phyloP scores from a whole-genome alignment of 805 yeast species.

The Pichia scutulata region DNA sequence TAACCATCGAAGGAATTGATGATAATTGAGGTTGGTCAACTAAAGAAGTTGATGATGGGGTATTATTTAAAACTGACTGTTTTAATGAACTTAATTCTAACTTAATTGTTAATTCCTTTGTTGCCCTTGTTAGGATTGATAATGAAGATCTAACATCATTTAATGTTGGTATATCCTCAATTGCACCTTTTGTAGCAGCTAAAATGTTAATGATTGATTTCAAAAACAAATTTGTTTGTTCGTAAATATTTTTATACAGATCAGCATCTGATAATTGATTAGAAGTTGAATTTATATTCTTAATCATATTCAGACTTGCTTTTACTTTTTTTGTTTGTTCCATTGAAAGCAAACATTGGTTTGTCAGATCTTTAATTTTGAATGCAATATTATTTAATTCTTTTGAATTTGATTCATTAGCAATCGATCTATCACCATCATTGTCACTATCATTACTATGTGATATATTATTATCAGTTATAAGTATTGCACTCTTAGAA shows the following conservation, averaged over 20 bases:
- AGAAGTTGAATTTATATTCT: conserved; percentile 20
- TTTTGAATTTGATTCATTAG: conserved; percentile 1
- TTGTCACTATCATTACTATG: neutral
- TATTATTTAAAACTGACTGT: conserved; percentile 20
- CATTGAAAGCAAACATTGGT: conserved; percentile 70
- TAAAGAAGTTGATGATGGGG: conserved; percentile 12
- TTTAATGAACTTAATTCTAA: conserved; percentile 57
- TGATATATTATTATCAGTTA: conserved; percentile 28
- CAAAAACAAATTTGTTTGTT: conserved; percentile 72
- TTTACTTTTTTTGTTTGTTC: conserved; percentile 69
- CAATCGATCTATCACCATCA: neutral
- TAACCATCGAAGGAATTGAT: conserved; percentile 30
- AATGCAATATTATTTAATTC: conserved; percentile 35
- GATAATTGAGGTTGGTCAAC: conserved; percentile 30
- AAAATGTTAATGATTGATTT: conserved; percentile 78
- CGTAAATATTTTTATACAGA: conserved; percentile 69
- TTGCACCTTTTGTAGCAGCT: conserved; percentile 74
- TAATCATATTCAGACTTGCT: conserved; percentile 42
- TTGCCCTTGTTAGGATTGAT: conserved; percentile 75
- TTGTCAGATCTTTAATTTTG: conserved; percentile 69
- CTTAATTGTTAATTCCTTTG: conserved; percentile 86
- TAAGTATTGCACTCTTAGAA: conserved; percentile 52
- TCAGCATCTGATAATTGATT: conserved; percentile 24
- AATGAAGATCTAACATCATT: conserved; percentile 74
- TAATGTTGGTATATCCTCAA: conserved; percentile 72